These are phyloP conservation scores for Fusarium oligoseptatum DNA, from an alignment of 2,329 filamentous ascomycete genomes.

Conservation along the genomic window DNA sequence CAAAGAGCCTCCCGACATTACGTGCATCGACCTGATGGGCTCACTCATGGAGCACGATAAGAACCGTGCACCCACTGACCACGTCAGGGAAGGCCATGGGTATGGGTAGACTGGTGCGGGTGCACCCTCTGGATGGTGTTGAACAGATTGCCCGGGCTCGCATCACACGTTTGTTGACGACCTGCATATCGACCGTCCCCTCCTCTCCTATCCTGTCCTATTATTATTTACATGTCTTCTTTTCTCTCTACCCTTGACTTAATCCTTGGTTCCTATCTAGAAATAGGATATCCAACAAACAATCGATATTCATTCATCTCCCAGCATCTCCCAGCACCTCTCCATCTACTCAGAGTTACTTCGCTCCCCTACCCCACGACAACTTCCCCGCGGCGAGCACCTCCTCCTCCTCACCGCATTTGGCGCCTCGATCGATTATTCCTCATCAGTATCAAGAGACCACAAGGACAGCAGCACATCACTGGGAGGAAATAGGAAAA, in stretches of 20 bases:
- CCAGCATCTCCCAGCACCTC: conserved; percentile 18
- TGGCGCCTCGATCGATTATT: conserved; percentile 31
- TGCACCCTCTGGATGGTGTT: conserved; percentile 47
- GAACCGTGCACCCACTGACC: conserved; percentile 48
- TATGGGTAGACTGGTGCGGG: conserved; percentile 46
- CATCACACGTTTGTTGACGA: conserved; percentile 47
- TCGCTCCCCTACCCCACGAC: conserved; percentile 14
- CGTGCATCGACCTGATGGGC: conserved; percentile 47
- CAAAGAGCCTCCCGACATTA: conserved; percentile 43
- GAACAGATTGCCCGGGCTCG: conserved; percentile 45
- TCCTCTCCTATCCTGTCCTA: conserved; percentile 35
- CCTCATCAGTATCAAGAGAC: conserved; percentile 9
- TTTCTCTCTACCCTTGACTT: conserved; percentile 26
- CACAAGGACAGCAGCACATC: background rate
- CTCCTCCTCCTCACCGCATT: conserved; percentile 32
- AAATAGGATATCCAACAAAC: conserved; percentile 15
- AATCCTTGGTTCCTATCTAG: conserved; percentile 20
- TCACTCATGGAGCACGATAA: conserved; percentile 44
- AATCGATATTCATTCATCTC: conserved; percentile 9
- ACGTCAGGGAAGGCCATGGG: conserved; percentile 48
- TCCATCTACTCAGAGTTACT: conserved; percentile 8
- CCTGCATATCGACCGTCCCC: conserved; percentile 41
- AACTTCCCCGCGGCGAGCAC: conserved; percentile 17
- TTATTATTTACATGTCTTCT: conserved; percentile 36
- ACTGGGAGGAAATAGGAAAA: conserved; percentile 4